phyloP scores from a whole-genome alignment of 805 yeast genomes.

The Metschnikowia shivogae region DNA sequence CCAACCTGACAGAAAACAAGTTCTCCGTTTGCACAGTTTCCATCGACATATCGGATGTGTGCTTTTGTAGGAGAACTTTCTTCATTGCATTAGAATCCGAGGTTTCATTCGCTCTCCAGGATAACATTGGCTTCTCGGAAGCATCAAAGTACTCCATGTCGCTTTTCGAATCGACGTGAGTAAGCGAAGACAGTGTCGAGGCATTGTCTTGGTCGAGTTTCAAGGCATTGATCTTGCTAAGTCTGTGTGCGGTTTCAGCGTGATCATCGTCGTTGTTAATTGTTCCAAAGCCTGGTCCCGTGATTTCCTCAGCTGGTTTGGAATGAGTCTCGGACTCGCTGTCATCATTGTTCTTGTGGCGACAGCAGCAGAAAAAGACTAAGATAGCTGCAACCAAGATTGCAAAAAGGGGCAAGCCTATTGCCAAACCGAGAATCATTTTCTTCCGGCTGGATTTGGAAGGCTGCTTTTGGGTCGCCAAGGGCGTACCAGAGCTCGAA shows the following conservation, averaged over 20 bases:
- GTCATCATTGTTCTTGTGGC: constrained; percentile 23
- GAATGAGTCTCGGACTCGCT: constrained; percentile 9
- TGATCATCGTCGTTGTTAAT: constrained; percentile 24
- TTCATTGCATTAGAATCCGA: constrained; percentile 25
- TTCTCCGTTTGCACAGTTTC: constrained; percentile 87
- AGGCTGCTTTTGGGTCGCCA: constrained; percentile 12
- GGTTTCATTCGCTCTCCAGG: constrained; percentile 40
- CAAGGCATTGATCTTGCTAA: constrained; percentile 49
- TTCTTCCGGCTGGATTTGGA: constrained; percentile 39
- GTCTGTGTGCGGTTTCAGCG: constrained; percentile 30
- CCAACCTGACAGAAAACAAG: constrained; percentile 71
- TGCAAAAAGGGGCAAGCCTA: constrained; percentile 65
- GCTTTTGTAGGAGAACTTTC: constrained; percentile 14
- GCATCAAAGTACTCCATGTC: constrained; percentile 30
- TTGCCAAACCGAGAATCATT: constrained; percentile 87
- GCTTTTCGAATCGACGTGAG: constrained; percentile 44
- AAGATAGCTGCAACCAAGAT: constrained; percentile 45
- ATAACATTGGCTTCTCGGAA: constrained; percentile 35
- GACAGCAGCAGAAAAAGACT: constrained; percentile 53
- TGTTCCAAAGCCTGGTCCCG: constrained; percentile 35
- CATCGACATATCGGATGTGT: constrained; percentile 56
- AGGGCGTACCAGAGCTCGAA: constrained; percentile 23
- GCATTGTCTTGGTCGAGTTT: constrained; percentile 39
- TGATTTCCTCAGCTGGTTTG: constrained; percentile 15
- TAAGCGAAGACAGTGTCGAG: constrained; percentile 46